Base-by-base conservation (phyloP, 495 filamentous ascomycete genomes). In the Talaromyces trachyspermus region DNA sequence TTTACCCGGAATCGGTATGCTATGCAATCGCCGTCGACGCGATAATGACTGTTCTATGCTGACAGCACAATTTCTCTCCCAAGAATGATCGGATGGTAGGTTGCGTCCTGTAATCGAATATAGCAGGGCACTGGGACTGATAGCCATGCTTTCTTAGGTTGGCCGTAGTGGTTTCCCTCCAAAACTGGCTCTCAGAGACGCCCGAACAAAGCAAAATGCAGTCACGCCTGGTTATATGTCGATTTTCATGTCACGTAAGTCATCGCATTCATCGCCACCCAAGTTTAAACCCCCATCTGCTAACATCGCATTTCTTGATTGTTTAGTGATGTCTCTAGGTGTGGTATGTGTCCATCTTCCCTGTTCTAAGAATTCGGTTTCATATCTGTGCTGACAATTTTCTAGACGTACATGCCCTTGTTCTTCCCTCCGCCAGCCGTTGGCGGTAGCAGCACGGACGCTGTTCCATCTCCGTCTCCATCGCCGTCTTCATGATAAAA, bases 1-100 rank as follows among this genome's bases (percentile, higher is more conserved):
- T 94, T 95, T 63, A 91, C 85, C 51, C 75, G 88, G 39, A 95
- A 92, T 66, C 83, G 85, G 76, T 94, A 79, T 73, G 78, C n/a
- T n/a, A n/a, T n/a, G n/a, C n/a, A n/a, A n/a, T n/a, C n/a, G n/a
- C n/a, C n/a, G n/a, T n/a, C n/a, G n/a, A n/a, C n/a, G n/a, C n/a
- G n/a, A n/a, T n/a, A n/a, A n/a, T n/a, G n/a, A 20, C 17, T 14
- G 15, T 14, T 12, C 23, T 24, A 36, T 19, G 26, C 49, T 52
- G 23, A 49, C 33, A 19, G 26, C 5, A 49, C 20, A 22, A 10
- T 29, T 11, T 10, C 18, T 23, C 36, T 35, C 33, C 39, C 43
- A 49, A 83, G 79, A 54, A 77, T 81, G 72, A 77, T 95, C 54
- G 88, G 88, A 62, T 95, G 88, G 87, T 89, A 73, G 52, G 76